phyloP scores from a whole-genome alignment of 106 monocot genomes.

The Dendrobium catenatum region DNA sequence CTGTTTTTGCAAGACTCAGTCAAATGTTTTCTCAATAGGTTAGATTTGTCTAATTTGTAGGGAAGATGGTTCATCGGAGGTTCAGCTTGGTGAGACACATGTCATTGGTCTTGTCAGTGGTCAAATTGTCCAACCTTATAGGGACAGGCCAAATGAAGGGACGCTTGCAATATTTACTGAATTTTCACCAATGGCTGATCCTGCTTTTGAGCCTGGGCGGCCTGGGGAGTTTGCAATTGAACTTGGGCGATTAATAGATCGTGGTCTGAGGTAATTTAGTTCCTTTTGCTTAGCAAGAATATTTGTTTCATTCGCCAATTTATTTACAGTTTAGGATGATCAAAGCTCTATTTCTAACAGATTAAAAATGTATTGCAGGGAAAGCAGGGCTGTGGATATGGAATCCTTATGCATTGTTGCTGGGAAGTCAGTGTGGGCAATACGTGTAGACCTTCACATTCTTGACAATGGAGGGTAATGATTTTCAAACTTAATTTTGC shows the following conservation, averaged over 20 bases:
- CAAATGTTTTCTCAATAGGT: not conserved
- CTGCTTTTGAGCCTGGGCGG: constrained; percentile 79
- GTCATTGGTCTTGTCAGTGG: constrained; percentile 74
- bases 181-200: constrained; percentile 98
- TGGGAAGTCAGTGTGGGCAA: constrained; percentile 91
- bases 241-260: constrained; percentile 82
- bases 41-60: constrained; percentile 26
- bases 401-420: constrained; percentile 89
- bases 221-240: constrained; percentile 84
- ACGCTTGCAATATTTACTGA: constrained; percentile 67
- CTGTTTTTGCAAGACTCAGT: not conserved
- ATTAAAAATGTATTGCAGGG: constrained; percentile 40
- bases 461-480: constrained; percentile 97
- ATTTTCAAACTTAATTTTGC: constrained; percentile 1
- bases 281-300: not conserved
- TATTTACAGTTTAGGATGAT: not conserved
- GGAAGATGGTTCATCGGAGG: constrained; percentile 83
- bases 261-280: constrained; percentile 65
- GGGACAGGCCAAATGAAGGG: constrained; percentile 87
- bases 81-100: constrained; percentile 90
- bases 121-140: constrained; percentile 87
- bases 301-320: not conserved
- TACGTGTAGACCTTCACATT: constrained; percentile 93
- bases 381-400: constrained; percentile 96
- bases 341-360: not conserved